These are phyloP conservation scores for Nicotiana otophora DNA, from an alignment of 257 asterid genomes.

Conservation along the genomic window DNA sequence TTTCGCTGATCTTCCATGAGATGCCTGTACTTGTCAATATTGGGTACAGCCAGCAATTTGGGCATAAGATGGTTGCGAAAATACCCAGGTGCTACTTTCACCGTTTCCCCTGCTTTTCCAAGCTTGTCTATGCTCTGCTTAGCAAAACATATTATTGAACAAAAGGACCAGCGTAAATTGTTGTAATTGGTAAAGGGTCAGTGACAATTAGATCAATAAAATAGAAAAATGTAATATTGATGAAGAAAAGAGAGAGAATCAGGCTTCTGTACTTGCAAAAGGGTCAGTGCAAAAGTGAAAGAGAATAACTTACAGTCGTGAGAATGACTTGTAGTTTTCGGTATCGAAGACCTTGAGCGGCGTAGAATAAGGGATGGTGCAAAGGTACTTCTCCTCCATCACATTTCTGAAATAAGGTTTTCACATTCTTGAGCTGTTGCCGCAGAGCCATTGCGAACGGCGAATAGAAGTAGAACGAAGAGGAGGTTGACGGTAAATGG, in stretches of 20 bases:
- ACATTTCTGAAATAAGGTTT: not conserved
- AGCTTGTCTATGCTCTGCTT: constrained; percentile 52
- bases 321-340: constrained; percentile 41
- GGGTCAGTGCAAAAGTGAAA: no score
- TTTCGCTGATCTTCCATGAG: constrained; percentile 80
- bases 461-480: not conserved
- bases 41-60: constrained; percentile 80
- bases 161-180: not conserved
- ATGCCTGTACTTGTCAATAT: constrained; percentile 74
- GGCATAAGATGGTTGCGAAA: constrained; percentile 98
- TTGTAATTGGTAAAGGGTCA: not conserved
- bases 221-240: not conserved
- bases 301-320: constrained; percentile 25
- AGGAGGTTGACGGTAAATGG: not conserved
- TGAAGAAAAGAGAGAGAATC: no score
- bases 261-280: no score
- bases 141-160: not conserved
- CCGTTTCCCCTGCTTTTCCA: constrained; percentile 90
- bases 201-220: not conserved
- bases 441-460: not conserved
- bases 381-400: not conserved
- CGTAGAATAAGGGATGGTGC: constrained; percentile 33
- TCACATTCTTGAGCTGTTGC: not conserved
- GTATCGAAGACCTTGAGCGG: constrained; percentile 40
- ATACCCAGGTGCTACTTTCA: constrained; percentile 91